Conservation (phyloP, 2,329 filamentous ascomycete species). For the Chaetomium sp. region DNA sequence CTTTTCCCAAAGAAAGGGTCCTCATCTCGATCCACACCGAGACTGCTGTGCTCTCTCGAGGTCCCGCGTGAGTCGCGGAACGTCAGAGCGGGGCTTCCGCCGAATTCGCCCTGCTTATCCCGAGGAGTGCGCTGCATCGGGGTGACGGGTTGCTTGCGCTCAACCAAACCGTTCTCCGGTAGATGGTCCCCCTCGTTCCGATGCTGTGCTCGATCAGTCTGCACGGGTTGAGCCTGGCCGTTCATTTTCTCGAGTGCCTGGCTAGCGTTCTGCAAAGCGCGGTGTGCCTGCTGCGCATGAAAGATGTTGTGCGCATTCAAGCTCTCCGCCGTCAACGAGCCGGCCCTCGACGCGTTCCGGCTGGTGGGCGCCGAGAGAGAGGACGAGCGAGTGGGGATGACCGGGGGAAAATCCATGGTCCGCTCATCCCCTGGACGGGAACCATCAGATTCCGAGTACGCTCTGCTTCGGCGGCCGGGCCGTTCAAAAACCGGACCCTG, state of each 20-base stretch:
- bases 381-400: slow-evolving; percentile 50
- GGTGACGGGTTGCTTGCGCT: slow-evolving; percentile 9
- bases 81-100: slow-evolving; percentile 1
- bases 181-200: background rate
- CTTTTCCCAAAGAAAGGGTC: slow-evolving; percentile 48
- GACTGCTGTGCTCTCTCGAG: slow-evolving; percentile 28
- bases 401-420: slow-evolving; percentile 55
- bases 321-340: slow-evolving; percentile 53
- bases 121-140: slow-evolving; percentile 11
- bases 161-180: background rate
- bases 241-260: slow-evolving; percentile 19
- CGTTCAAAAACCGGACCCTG: slow-evolving; percentile 38
- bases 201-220: background rate
- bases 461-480: slow-evolving; percentile 35
- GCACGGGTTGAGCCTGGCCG: slow-evolving; percentile 10
- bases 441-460: slow-evolving; percentile 43
- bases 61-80: slow-evolving; percentile 8
- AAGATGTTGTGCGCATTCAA: slow-evolving; percentile 48
- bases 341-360: slow-evolving; percentile 47
- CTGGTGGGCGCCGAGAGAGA: slow-evolving; percentile 59
- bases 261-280: slow-evolving; percentile 19
- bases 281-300: slow-evolving; percentile 27
- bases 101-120: slow-evolving; percentile 9
- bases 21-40: slow-evolving; percentile 45
- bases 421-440: slow-evolving; percentile 41